Evolutionary conservation across 306 rosid species (phyloP), one percentile per base, ranked within the genome.

Genomic region (Prosopis cineraria): DNA sequence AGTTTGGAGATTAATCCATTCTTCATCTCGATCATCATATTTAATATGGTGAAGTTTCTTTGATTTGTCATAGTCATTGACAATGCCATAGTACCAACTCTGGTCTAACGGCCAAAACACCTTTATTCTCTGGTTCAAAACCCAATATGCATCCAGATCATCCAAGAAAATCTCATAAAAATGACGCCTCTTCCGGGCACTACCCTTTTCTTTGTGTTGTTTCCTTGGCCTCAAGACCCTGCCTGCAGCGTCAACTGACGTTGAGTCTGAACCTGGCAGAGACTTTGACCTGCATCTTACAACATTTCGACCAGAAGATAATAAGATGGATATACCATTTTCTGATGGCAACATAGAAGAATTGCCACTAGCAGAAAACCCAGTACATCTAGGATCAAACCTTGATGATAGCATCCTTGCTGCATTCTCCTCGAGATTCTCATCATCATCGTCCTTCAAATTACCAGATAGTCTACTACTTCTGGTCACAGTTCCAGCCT

Each of bases 31-130:
- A 37, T 96, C 99, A 80, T 93, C 99, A 62, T 96, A 96, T 84
- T 93, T 93, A 52, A 96, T 86, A 85, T 96, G 99, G 88, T 96
- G 90, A 81, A 82, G 90, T 48, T 84, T 91, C 62, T 83, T 84
- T 56, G 67, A 84, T 47, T 86, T 74, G 79, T 91, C 90, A 59
- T 93, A 96, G 77, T 81, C 89, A 79, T 83, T 84, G 56, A 96
- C 91, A 74, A 87, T 85, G 59, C 99, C 99, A 74, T 82, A 89
- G 82, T 96, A 96, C 99, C 99, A 96, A 78, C 84, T 91, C 79
- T 93, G 93, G 79, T 96, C 99, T 86, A 96, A 81, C 66, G 99
- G 99, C 99, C 99, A 96, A 80, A 90, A 93, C 58, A 96, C 87
- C 82, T 96, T 96, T 78, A 96, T 90, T 81, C 83, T 81, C 73